A percentile compares a stretch with the other conserved stretches of the same genome.
Evolutionary conservation across 2,329 filamentous ascomycete species (phyloP).

Genomic region (Thermomyces lanuginosus): DNA sequence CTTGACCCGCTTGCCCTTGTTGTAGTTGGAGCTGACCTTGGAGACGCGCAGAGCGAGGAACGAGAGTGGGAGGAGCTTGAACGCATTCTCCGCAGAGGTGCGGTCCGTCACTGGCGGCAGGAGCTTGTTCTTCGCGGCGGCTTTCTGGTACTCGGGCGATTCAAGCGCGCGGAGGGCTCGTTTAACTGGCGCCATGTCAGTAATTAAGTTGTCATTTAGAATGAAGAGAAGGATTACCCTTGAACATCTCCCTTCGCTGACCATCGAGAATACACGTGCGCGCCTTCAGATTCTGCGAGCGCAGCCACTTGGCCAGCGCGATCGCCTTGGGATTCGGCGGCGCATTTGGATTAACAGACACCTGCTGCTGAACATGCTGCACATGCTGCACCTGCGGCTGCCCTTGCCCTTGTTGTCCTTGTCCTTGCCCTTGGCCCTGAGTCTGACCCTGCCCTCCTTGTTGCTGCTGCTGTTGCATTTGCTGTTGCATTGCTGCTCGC

Average conservation of each 20-base stretch:
- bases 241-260: conserved; percentile 96
- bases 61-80: conserved; percentile 87
- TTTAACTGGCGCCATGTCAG: conserved; percentile 49
- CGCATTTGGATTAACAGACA: conserved; percentile 30
- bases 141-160: conserved; percentile 79
- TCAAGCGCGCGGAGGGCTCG: conserved; percentile 80
- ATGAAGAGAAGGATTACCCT: conserved; percentile 39
- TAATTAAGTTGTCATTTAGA: not conserved
- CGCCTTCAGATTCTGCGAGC: conserved; percentile 67
- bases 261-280: conserved; percentile 88
- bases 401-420: conserved; percentile 7
- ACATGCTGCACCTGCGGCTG: conserved; percentile 7
- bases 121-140: conserved; percentile 66
- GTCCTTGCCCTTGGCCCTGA: conserved; percentile 9
- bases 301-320: conserved; percentile 76
- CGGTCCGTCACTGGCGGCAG: conserved; percentile 80
- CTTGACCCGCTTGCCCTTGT: conserved; percentile 65
- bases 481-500: conserved; percentile 22
- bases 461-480: conserved; percentile 11
- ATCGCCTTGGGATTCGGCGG: conserved; percentile 80
- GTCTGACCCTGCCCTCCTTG: conserved; percentile 5
- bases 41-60: conserved; percentile 80
- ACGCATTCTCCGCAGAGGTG: conserved; percentile 75
- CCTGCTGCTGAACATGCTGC: conserved; percentile 29
- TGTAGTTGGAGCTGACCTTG: conserved; percentile 63